Conservation (phyloP, 345 rosid genomes). For the Cardiospermum halicacabum region DNA sequence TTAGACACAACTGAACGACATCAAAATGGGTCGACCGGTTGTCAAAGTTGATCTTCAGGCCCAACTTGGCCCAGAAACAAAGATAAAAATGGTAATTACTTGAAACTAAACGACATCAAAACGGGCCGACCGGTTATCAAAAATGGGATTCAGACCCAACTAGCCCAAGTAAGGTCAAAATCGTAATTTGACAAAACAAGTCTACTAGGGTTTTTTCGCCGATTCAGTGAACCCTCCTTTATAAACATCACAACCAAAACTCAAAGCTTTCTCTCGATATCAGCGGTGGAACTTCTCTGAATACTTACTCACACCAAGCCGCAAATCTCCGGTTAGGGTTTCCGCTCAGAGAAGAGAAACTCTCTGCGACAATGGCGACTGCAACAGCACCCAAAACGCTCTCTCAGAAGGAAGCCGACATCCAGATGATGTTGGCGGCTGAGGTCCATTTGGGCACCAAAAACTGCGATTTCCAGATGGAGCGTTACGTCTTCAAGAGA, state of each 20-base stretch:
- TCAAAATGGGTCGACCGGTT: no score
- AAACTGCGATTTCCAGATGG: conserved; percentile 91
- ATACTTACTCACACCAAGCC: neutral
- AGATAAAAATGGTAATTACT: no score
- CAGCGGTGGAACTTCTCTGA: neutral
- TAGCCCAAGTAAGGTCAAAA: neutral
- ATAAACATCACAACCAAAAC: neutral
- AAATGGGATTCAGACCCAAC: neutral
- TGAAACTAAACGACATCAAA: no score
- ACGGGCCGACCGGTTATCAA: no score
- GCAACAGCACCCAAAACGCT: conserved; percentile 41
- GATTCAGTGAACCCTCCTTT: no score
- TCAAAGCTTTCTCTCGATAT: neutral
- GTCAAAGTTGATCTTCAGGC: no score
- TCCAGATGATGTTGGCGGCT: conserved; percentile 86
- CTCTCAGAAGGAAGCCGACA: conserved; percentile 71
- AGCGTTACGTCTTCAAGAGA: conserved; percentile 89
- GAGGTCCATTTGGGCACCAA: conserved; percentile 94
- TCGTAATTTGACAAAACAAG: neutral
- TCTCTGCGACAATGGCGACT: conserved; percentile 23
- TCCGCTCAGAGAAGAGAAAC: conserved; percentile 12
- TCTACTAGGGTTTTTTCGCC: conserved; percentile 27
- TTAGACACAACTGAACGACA: no score
- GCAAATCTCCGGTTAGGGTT: neutral
- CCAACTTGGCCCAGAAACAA: no score